Conservation (phyloP, 805 yeast species). For the Wickerhamiella lipophila region DNA sequence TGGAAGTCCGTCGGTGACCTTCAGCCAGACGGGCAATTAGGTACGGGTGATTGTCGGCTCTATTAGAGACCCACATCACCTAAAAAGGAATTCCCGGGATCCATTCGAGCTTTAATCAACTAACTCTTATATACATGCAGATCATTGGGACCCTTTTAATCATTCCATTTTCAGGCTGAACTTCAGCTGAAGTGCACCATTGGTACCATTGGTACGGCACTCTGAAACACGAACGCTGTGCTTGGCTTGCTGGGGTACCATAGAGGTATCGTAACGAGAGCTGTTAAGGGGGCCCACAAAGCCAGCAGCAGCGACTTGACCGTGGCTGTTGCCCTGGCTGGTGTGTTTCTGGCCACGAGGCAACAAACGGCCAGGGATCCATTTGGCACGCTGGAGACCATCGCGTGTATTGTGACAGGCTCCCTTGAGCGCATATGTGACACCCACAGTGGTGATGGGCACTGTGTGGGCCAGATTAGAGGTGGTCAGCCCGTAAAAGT, state of each 20-base stretch:
- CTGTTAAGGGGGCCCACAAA: constrained; percentile 19
- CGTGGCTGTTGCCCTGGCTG: not conserved
- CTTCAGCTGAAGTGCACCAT: not conserved
- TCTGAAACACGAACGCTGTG: not conserved
- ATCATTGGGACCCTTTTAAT: not conserved
- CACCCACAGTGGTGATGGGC: constrained; percentile 20
- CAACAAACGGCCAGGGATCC: constrained; percentile 23
- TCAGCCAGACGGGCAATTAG: too few relatives aligned
- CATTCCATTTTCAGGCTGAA: not conserved
- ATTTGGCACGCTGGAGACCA: constrained; percentile 21
- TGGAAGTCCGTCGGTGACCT: too few relatives aligned
- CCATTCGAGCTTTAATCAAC: too few relatives aligned
- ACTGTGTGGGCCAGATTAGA: not conserved
- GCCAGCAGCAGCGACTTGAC: constrained; percentile 23
- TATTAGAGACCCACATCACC: too few relatives aligned
- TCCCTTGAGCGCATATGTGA: constrained; percentile 26
- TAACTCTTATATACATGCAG: too few relatives aligned
- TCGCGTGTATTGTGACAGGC: constrained; percentile 25
- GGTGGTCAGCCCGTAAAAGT: constrained; percentile 10
- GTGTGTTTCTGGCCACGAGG: constrained; percentile 6
- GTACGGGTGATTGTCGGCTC: too few relatives aligned
- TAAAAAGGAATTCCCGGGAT: too few relatives aligned
- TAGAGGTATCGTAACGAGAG: not conserved
- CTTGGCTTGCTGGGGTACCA: constrained; percentile 1
- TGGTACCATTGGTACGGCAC: not conserved